Percentiles rank a stretch among this genome's conserved stretches.
Conservation (phyloP, 2,329 filamentous ascomycete genomes). For the Fusarium staphyleae region DNA sequence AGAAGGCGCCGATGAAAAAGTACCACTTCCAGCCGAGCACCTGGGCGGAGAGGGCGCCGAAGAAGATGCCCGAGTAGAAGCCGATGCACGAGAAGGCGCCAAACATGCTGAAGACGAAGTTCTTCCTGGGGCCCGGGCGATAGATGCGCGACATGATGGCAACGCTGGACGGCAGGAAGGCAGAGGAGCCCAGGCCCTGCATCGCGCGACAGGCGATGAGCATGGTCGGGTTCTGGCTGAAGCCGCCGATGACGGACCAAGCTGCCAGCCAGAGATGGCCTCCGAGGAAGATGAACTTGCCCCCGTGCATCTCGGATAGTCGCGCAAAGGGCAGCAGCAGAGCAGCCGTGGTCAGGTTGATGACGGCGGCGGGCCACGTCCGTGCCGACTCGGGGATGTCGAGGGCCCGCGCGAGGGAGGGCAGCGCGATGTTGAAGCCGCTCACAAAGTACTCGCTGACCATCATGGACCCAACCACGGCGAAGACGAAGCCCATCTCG, state of each 20-base stretch:
- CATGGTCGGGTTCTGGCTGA: conserved; percentile 71
- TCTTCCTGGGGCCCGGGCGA: conserved; percentile 74
- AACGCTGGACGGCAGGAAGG: conserved; percentile 71
- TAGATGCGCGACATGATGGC: conserved; percentile 75
- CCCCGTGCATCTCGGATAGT: conserved; percentile 67
- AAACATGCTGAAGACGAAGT: conserved; percentile 68
- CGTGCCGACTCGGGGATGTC: conserved; percentile 66
- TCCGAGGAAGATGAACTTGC: conserved; percentile 64
- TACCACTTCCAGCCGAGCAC: conserved; percentile 72
- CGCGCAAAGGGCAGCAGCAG: conserved; percentile 70
- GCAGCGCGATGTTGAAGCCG: conserved; percentile 77
- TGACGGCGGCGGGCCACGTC: conserved; percentile 71
- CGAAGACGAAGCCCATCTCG: conserved; percentile 70
- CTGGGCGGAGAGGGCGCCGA: conserved; percentile 68
- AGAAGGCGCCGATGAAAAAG: conserved; percentile 68
- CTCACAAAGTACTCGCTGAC: conserved; percentile 77
- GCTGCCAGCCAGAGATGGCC: conserved; percentile 69
- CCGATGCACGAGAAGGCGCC: conserved; percentile 65
- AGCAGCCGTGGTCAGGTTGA: conserved; percentile 63
- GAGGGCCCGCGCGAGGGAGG: conserved; percentile 67
- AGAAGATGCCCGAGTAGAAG: conserved; percentile 71
- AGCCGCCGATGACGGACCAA: conserved; percentile 74
- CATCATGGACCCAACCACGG: conserved; percentile 68
- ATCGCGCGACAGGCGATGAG: conserved; percentile 75
- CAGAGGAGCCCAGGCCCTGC: conserved; percentile 75